Percentiles rank a stretch among this genome's conserved stretches.
These are phyloP conservation scores for Pseudodiploospora longispora DNA, from an alignment of 2,329 filamentous ascomycete genomes.

Conservation along the genomic window DNA sequence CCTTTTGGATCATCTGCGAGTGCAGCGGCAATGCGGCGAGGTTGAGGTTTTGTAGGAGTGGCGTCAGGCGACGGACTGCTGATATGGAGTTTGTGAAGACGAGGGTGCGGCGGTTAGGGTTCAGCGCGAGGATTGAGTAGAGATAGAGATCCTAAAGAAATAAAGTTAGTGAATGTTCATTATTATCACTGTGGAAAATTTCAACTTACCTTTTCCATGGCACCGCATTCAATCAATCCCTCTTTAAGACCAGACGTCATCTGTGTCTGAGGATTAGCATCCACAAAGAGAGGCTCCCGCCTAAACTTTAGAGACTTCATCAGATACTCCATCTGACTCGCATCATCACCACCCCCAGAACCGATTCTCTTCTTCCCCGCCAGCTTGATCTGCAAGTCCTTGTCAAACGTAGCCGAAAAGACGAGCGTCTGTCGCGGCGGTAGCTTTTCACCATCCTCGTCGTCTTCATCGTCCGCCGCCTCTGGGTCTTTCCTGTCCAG, in stretches of 20 bases:
- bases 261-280: constrained; percentile 80
- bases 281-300: constrained; percentile 80
- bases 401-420: constrained; percentile 94
- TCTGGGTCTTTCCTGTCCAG: constrained; percentile 66
- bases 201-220: constrained; percentile 72
- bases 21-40: constrained; percentile 73
- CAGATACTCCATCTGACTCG: constrained; percentile 86
- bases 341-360: constrained; percentile 48
- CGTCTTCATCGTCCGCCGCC: constrained; percentile 39
- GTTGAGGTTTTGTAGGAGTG: constrained; percentile 74
- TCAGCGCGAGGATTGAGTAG: constrained; percentile 77
- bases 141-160: constrained; percentile 70
- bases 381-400: constrained; percentile 83
- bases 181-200: not conserved
- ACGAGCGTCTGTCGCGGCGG: constrained; percentile 74
- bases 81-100: constrained; percentile 96
- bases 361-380: constrained; percentile 55
- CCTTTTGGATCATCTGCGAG: constrained; percentile 93
- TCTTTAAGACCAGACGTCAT: constrained; percentile 84
- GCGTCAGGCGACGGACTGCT: constrained; percentile 76
- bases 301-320: constrained; percentile 84
- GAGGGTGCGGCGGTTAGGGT: constrained; percentile 71
- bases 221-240: constrained; percentile 83
- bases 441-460: constrained; percentile 34
- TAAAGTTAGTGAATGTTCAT: constrained; percentile 10